Evolutionary conservation across 345 rosid species (phyloP).

Genomic region (Salix brachista): DNA sequence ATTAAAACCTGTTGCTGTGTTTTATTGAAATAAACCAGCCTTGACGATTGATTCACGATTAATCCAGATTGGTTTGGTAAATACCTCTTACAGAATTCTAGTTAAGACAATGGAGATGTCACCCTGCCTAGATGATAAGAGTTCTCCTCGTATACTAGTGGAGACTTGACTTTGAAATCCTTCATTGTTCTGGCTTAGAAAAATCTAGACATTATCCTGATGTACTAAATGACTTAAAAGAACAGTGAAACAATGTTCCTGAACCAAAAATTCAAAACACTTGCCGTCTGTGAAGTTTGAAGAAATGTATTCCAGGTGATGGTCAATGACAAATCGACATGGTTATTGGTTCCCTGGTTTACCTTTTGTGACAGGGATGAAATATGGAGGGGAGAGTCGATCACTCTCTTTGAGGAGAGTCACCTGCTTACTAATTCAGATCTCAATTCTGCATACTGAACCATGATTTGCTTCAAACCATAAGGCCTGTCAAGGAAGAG

Average conservation of each 20-base stretch:
- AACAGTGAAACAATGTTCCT: neutral
- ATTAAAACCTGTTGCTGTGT: neutral
- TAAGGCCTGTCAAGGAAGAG: neutral
- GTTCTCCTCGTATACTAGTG: neutral
- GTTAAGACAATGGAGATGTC: neutral
- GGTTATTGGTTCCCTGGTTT: neutral
- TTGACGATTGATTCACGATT: neutral
- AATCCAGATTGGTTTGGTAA: neutral
- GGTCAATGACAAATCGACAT: neutral
- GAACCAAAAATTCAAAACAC: neutral
- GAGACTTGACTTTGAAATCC: neutral
- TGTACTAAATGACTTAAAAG: neutral
- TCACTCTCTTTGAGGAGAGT: neutral
- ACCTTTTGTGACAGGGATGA: neutral
- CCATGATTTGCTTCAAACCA: neutral
- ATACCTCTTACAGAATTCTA: neutral
- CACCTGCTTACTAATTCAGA: neutral
- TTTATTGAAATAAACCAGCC: neutral
- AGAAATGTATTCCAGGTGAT: neutral
- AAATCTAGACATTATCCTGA: neutral
- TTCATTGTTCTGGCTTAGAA: neutral
- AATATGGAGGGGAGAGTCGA: neutral
- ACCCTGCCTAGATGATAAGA: neutral
- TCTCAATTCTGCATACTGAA: neutral
- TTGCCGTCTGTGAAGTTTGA: neutral